Base-by-base conservation (phyloP, 768 basidiomycete species). In the Rhodotorula diobovata region DNA sequence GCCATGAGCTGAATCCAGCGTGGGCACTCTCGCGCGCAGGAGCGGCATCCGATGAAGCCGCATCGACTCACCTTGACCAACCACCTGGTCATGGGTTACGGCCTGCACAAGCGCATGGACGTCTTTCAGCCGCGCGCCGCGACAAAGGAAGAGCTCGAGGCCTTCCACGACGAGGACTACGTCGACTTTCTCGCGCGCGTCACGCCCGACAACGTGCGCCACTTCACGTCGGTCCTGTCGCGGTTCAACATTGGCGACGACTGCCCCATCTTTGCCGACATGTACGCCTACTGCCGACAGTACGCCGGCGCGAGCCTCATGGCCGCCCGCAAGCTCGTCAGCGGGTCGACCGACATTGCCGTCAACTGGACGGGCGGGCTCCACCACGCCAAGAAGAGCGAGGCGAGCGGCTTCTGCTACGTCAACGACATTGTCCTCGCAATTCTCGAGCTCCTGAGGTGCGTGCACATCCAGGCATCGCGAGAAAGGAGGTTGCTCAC, bases 361-460 rank as follows among this genome's bases (percentile, higher is more conserved):
- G 92, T 99, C 77, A 98, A 97, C 78, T 99, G 96, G 96, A 93
- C 93, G 32, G 96, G 96, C 1, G 96, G 96, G 0, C 84, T 99
- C 30, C 96, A 99, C 81, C 96, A 99, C 77, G 96, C 95, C 4
- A 98, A 98, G 83, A 89, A 94, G 72, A 90, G 91, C 0, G 95
- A 98, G 82, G 94, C 96, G 15, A 97, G 93, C 77, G 95, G 95
- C 4, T 99, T 99, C 80, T 99, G 95, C 81, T 99, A 97, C 80
- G 86, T 98, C 32, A 99, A 99, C 79, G 74, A 75, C 61, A 75
- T 75, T 23, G 74, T 98, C 2, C 84, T 99, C 1, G 93, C 89
- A 1, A 96, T 99, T 60, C 82, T 98, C 28, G 95, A 99, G 77
- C 84, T 99, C 43, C 84, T 98, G 6, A 85, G 91, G 91, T 91